A percentile compares a stretch with the other conserved stretches of the same genome.
phyloP scores from a whole-genome alignment of 257 asterid genomes.

The Forsythia viridissima region DNA sequence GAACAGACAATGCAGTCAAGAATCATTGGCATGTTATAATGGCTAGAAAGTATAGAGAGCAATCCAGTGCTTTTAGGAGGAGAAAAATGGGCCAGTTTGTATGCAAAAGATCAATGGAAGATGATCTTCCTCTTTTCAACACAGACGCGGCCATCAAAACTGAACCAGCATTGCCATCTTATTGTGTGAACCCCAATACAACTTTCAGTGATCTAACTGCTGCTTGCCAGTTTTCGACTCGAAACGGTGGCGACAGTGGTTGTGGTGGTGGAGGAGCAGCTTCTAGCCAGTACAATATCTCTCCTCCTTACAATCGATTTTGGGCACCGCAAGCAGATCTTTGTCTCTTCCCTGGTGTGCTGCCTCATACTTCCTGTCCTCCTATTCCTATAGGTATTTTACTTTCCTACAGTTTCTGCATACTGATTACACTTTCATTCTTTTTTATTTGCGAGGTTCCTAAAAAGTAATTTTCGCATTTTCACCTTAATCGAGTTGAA shows the following conservation, averaged over 20 bases:
- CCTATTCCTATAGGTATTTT: neutral
- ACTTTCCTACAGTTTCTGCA: neutral
- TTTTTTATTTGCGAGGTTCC: too few relatives aligned
- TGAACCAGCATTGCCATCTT: slow-evolving; percentile 11
- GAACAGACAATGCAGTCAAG: slow-evolving; percentile 93
- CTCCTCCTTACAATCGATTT: slow-evolving; percentile 29
- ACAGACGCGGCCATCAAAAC: slow-evolving; percentile 9
- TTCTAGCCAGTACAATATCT: slow-evolving; percentile 8
- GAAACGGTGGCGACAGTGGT: neutral
- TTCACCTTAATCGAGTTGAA: too few relatives aligned
- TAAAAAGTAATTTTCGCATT: too few relatives aligned
- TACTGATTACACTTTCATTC: neutral
- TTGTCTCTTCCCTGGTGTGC: slow-evolving; percentile 50
- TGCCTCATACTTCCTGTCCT: neutral
- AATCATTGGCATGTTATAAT: slow-evolving; percentile 92
- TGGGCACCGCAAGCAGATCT: slow-evolving; percentile 44
- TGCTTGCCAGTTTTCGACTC: neutral
- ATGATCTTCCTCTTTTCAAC: slow-evolving; percentile 15
- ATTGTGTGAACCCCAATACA: neutral
- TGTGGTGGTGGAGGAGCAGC: slow-evolving; percentile 25
- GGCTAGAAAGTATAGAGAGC: slow-evolving; percentile 88
- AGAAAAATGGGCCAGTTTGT: slow-evolving; percentile 71
- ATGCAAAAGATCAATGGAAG: slow-evolving; percentile 32
- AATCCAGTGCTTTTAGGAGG: slow-evolving; percentile 64
- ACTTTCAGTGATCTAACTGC: neutral